Conservation (phyloP, 2,329 filamentous ascomycete genomes). For the Alternaria arborescens region DNA sequence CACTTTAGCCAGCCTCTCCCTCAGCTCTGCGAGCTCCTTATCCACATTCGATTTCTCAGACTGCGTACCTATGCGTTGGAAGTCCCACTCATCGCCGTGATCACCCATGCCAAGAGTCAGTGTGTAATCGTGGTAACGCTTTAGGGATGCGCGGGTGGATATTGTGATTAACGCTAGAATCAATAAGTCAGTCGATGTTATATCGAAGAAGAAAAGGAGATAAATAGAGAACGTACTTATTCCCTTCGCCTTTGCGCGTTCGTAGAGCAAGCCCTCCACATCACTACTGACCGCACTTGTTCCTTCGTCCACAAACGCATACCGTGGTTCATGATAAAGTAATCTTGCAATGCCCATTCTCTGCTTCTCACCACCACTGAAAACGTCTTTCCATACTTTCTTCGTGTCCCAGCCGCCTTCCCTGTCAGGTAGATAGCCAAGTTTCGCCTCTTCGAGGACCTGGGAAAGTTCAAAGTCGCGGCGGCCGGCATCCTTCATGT, state of each 20-base stretch:
- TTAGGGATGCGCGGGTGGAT: slow-evolving; percentile 90
- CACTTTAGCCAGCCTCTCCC: slow-evolving; percentile 80
- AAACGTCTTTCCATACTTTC: slow-evolving; percentile 98
- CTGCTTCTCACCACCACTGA: slow-evolving; percentile 98
- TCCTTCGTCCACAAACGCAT: slow-evolving; percentile 94
- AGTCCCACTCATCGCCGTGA: slow-evolving; percentile 86
- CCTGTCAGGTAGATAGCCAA: slow-evolving; percentile 88
- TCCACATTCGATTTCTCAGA: slow-evolving; percentile 93
- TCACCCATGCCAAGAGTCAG: slow-evolving; percentile 84
- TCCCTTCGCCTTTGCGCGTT: slow-evolving; percentile 88
- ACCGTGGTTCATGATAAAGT: slow-evolving; percentile 92
- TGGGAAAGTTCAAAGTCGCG: slow-evolving; percentile 79
- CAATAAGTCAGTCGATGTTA: background rate
- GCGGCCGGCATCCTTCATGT: slow-evolving; percentile 85
- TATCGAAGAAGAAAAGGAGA: background rate
- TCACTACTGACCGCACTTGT: slow-evolving; percentile 94
- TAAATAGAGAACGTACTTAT: slow-evolving; percentile 73
- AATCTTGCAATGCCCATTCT: slow-evolving; percentile 89
- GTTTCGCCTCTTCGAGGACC: slow-evolving; percentile 80
- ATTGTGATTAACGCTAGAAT: slow-evolving; percentile 84
- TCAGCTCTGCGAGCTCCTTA: slow-evolving; percentile 85
- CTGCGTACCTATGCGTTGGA: slow-evolving; percentile 92
- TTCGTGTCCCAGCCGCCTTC: slow-evolving; percentile 97
- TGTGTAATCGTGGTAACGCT: slow-evolving; percentile 94
- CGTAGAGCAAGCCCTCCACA: slow-evolving; percentile 92